These are phyloP conservation scores for Polygonum aviculare DNA, from an alignment of 148 eudicot genomes.

Conservation along the genomic window DNA sequence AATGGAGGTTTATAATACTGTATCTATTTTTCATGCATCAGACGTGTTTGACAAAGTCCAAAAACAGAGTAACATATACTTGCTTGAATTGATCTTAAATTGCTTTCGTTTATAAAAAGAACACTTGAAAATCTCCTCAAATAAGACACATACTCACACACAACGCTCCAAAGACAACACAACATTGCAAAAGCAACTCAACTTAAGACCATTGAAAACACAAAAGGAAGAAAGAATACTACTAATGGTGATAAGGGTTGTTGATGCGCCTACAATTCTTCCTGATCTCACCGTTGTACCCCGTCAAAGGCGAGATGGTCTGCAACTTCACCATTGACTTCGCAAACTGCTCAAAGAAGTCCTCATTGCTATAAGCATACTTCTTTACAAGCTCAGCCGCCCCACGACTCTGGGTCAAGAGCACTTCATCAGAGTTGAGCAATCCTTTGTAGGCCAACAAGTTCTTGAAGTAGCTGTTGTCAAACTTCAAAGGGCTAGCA, in stretches of 20 bases:
- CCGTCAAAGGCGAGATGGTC: slow-evolving; percentile 27
- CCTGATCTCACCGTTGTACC: slow-evolving; percentile 29
- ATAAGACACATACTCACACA: background rate
- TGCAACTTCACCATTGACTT: slow-evolving; percentile 30
- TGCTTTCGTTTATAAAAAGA: background rate
- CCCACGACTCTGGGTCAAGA: slow-evolving; percentile 10
- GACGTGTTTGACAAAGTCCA: background rate
- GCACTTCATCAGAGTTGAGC: slow-evolving; percentile 14
- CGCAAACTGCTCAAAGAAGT: slow-evolving; percentile 17
- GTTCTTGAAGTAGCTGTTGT: slow-evolving; percentile 10
- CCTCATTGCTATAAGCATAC: background rate
- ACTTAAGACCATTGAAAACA: background rate
- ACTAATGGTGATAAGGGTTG: background rate
- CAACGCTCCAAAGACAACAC: background rate
- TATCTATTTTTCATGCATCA: background rate
- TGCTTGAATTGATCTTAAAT: background rate
- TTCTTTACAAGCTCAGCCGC: slow-evolving; percentile 9
- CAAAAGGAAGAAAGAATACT: background rate
- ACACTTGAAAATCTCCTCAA: background rate
- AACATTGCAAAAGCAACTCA: background rate
- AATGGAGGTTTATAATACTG: background rate
- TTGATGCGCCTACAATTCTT: slow-evolving; percentile 26
- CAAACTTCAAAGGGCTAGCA: background rate
- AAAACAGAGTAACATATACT: background rate
- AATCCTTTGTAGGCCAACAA: background rate